phyloP scores from a whole-genome alignment of 2,329 filamentous ascomycete species.

The Teratosphaeria destructans region DNA sequence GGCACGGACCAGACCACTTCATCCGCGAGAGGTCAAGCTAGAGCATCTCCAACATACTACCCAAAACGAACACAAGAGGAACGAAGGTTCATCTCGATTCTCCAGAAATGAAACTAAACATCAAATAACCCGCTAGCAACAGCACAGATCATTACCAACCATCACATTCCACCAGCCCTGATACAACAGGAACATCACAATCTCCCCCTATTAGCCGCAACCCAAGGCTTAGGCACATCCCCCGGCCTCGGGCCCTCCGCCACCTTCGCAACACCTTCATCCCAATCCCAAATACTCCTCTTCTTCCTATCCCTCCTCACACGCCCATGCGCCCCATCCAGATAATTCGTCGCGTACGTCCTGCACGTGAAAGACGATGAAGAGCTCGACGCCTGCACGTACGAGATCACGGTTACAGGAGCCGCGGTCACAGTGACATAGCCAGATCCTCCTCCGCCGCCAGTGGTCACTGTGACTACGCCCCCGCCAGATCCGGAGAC shows the following conservation, averaged over 20 bases:
- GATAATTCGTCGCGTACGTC: conserved; percentile 1
- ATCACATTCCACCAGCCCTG: background rate
- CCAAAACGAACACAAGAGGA: no score
- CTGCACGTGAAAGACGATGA: background rate
- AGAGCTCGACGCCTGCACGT: background rate
- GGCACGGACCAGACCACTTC: no score
- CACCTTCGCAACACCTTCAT: background rate
- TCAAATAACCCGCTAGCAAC: background rate
- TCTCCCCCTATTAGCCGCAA: background rate
- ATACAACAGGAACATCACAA: background rate
- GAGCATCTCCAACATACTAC: no score
- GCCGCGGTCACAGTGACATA: background rate
- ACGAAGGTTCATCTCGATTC: background rate
- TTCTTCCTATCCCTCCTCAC: conserved; percentile 7
- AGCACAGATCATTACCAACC: background rate
- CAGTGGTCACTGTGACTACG: background rate
- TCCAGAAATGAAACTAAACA: background rate
- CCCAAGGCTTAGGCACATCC: background rate
- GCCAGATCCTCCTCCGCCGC: background rate
- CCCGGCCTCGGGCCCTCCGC: background rate
- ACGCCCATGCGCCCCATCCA: conserved; percentile 7
- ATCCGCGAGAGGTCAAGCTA: no score
- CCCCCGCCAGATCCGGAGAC: background rate
- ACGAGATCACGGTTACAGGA: background rate
- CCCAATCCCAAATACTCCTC: conserved; percentile 13